These are phyloP conservation scores for Cucumis sativus DNA, from an alignment of 306 rosid species.

Conservation along the genomic window DNA sequence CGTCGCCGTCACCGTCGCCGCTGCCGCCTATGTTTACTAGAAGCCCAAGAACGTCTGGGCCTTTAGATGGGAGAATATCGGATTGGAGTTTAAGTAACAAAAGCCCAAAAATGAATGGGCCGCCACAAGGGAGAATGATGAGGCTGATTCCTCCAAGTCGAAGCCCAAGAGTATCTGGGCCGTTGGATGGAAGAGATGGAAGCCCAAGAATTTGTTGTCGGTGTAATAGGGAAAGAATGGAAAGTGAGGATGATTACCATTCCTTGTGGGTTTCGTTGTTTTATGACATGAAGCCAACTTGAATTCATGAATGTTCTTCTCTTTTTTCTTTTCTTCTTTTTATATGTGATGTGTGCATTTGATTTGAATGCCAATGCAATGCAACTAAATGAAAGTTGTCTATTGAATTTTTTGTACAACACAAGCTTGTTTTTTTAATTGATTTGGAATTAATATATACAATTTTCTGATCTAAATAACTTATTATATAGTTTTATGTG, in stretches of 20 bases:
- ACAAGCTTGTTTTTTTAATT: no score
- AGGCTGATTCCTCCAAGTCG: slow-evolving; percentile 12
- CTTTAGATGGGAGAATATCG: slow-evolving; percentile 18
- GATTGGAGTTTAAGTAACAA: slow-evolving; percentile 1
- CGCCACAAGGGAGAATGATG: slow-evolving; percentile 11
- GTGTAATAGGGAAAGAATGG: slow-evolving; percentile 26
- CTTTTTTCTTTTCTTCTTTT: neutral
- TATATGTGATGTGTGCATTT: neutral
- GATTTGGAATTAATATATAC: no score
- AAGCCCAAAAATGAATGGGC: slow-evolving; percentile 18
- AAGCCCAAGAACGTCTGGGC: slow-evolving; percentile 25
- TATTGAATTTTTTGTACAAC: neutral
- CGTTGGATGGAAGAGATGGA: slow-evolving; percentile 14
- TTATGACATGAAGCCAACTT: slow-evolving; percentile 83
- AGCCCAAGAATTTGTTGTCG: slow-evolving; percentile 35
- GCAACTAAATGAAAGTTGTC: neutral
- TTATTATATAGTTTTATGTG: no score
- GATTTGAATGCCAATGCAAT: neutral
- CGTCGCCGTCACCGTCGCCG: neutral
- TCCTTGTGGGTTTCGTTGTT: slow-evolving; percentile 69
- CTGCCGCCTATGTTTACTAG: slow-evolving; percentile 6
- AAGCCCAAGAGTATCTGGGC: slow-evolving; percentile 25
- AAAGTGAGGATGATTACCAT: slow-evolving; percentile 37
- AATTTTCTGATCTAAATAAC: no score
- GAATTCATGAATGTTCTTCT: neutral